Evolutionary conservation across 106 monocot species (phyloP), one percentile per base, ranked within the genome.

Genomic region (Dendrobium catenatum): DNA sequence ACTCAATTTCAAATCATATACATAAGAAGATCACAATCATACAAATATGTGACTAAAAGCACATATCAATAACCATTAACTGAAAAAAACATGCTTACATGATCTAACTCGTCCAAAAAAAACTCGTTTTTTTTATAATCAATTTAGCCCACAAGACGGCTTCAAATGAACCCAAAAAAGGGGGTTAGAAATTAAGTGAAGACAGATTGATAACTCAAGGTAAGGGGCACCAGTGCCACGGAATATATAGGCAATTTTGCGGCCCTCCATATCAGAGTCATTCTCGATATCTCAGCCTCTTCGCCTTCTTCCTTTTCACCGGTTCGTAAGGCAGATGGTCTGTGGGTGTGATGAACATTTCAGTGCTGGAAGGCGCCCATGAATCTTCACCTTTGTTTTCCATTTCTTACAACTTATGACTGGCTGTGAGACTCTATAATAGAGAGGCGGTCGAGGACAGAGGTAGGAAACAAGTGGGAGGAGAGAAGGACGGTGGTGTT

Each of bases 201-300:
- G 37, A 9, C 15, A 11, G 13, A 51, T 51, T 51, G 51, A 72
- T 72, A n/a, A 75, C 91, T 85, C 54, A 95, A 95, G 13, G 93
- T 88, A 49, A 98, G 89, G 27, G 98, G 95, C 8, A 95, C 89
- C 24, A 98, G 58, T 22, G 98, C 95, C 1, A 98, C 95, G 33
- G 98, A 98, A 76, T 95, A 98, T 76, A 98, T 94, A 61, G 98
- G 98, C 29, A 94, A 81, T 83, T 98, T 98, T 16, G 82, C 85
- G 16, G 98, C 94, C 54, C 98, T 91, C 98, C 98, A 98, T 0
- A 98, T 26, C 37, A 98, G 87, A 27, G 87, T 89, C n/a, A 81
- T 84, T 15, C 84, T 72, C 9, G 97, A 89, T 42, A 90, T 41
- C 81, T 84, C 84, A 27, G 79, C 87, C 20, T 76, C 79, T 44